A percentile compares a stretch with the other conserved stretches of the same genome.
phyloP scores from a whole-genome alignment of 2,329 filamentous ascomycete genomes.

The Xylaria digitata region DNA sequence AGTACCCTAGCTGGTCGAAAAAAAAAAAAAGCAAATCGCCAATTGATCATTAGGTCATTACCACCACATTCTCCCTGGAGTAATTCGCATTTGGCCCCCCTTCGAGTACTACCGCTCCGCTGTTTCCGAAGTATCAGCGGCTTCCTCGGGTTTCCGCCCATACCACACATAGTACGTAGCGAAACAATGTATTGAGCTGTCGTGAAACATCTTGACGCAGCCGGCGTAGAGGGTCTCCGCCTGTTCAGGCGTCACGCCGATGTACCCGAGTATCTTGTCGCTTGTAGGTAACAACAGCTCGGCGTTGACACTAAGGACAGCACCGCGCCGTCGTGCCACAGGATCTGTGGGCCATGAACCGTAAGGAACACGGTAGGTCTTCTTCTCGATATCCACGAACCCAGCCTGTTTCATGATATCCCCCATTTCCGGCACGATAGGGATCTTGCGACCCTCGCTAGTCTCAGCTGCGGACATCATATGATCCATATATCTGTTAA shows the following conservation, averaged over 20 bases:
- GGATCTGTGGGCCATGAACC: constrained; percentile 61
- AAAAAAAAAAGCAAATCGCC: constrained; percentile 22
- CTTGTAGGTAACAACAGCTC: constrained; percentile 37
- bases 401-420: constrained; percentile 50
- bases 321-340: constrained; percentile 58
- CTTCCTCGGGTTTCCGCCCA: constrained; percentile 36
- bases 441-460: constrained; percentile 50
- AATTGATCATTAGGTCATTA: constrained; percentile 34
- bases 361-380: constrained; percentile 58
- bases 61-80: constrained; percentile 7
- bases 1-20: background rate
- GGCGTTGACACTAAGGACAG: constrained; percentile 45
- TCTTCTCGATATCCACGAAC: constrained; percentile 55
- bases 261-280: constrained; percentile 29
- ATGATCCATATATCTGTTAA: constrained; percentile 49
- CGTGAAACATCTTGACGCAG: constrained; percentile 36
- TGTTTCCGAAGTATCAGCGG: background rate
- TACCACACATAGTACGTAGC: constrained; percentile 42
- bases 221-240: constrained; percentile 35
- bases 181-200: constrained; percentile 34
- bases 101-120: constrained; percentile 10
- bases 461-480: constrained; percentile 46
- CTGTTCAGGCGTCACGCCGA: constrained; percentile 36
- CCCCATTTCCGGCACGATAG: constrained; percentile 47
- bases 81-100: background rate